Base-by-base conservation (phyloP, 306 rosid species). In the Cicer bijugum region DNA sequence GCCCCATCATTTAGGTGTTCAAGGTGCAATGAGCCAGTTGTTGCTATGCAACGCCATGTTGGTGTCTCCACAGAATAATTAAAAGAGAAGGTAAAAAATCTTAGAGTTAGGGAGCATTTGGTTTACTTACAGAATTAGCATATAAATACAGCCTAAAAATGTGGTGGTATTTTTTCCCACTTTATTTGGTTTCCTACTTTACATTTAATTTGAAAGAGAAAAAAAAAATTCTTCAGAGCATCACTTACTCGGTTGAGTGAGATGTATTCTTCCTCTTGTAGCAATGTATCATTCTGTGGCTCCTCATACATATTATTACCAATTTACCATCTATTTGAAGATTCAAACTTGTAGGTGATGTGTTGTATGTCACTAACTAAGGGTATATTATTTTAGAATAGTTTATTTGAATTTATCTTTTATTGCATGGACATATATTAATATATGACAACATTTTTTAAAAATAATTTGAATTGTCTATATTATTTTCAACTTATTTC, bases 1-100 rank as follows among this genome's bases (percentile, higher is more conserved):
- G 86, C 83, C 62, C 88, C 92, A 15, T 86, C 97, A 45, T 95
- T 91, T 86, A 88, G 97, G 88, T 95, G 99, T 75, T 88, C 86
- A 62, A 90, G 88, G 69, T 95, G 99, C 86, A 88, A 76, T 59
- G 97, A 91, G 83, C 93, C 89, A 4, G 90, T 91, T n/a, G 79
- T 81, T 3, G 97, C 97, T 6, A 88, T 95, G 92, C 95, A 88
- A 80, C 89, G 97, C 82, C 88, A 90, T 43, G 75, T 74, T 8
- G 84, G 86, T 68, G 77, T 44, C 75, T 50, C 48, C 71, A 74
- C 80, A 19, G 84, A 86, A 72, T 82, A 82, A 87, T 75, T 37
- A 6, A 28, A 20, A 52, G 66, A 50, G 72, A 81, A 72, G 55
- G 56, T 28, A 71, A 60, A 78, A 52, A 12, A 52, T 59, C 48